Conservation (phyloP, 805 yeast species). For the Huiozyma naganishii region DNA sequence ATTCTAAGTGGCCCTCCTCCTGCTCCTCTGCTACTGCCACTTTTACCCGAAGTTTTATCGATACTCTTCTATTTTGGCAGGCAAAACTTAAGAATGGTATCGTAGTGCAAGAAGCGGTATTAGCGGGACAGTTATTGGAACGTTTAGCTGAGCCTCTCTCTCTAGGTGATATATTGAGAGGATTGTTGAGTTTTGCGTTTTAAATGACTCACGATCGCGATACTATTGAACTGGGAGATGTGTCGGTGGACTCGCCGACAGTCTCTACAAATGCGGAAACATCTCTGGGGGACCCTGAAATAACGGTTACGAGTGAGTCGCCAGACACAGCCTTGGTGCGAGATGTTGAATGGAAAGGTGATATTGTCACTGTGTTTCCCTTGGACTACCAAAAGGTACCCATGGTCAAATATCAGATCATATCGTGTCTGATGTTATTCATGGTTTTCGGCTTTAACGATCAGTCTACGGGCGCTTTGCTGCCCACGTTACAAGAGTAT, state of each 20-base stretch:
- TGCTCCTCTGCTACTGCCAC: too few species aligned
- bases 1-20: too few species aligned
- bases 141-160: too few species aligned
- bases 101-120: too few species aligned
- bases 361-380: slow-evolving; percentile 17
- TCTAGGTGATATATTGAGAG: too few species aligned
- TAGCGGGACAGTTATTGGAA: too few species aligned
- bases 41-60: too few species aligned
- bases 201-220: too few species aligned
- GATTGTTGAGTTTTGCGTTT: too few species aligned
- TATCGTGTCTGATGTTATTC: slow-evolving; percentile 21
- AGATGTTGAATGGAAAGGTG: slow-evolving; percentile 20
- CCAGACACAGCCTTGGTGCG: slow-evolving; percentile 1
- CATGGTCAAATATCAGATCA: slow-evolving; percentile 22
- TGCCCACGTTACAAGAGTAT: slow-evolving; percentile 22
- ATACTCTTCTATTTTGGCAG: too few species aligned
- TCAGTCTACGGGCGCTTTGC: slow-evolving; percentile 26
- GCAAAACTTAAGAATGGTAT: too few species aligned
- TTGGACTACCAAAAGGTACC: slow-evolving; percentile 18
- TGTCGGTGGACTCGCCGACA: not conserved
- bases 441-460: slow-evolving; percentile 27
- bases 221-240: not conserved
- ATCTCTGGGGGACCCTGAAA: not conserved
- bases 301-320: not conserved
- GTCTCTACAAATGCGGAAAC: too few species aligned